Evolutionary conservation across 2,329 filamentous ascomycete genomes (phyloP), one percentile per base, ranked within the genome.

Genomic region (Fusarium hainanense): DNA sequence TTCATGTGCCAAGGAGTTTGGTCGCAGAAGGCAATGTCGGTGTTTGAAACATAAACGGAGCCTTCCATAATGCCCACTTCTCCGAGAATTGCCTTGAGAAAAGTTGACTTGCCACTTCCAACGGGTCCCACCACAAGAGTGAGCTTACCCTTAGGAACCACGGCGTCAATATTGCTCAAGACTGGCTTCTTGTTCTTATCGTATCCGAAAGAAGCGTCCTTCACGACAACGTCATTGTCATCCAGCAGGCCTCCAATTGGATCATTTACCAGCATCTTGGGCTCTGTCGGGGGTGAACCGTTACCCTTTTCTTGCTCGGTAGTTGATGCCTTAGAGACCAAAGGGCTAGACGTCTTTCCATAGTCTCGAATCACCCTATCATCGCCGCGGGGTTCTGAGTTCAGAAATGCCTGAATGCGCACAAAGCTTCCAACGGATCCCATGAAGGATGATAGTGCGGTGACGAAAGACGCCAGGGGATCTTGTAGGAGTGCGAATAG

Each of bases 41-140:
- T 37, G 20, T 51, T 46, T 1, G 43, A 28, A 13, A 63, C 23
- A 16, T 64, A 44, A 6, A 72, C 54, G 11, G 61, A 58, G 4
- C 66, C 67, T 1, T 30, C 40, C 32, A 64, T 61, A n/a, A 72
- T 23, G 4, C 37, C 2, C 13, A 72, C 40, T 55, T 79, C 77
- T 11, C 77, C 75, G 0, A 80, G 72, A 0, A 81, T 54, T 13
- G 74, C 63, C 32, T 78, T 75, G 32, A 80, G 65, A 3, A 80
- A 58, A 4, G 77, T 78, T 1, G 76, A 77, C 58, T 81, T 82
- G 12, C 80, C 80, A 25, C 72, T 78, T 0, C 79, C 80, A 0
- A 82, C 77, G 0, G 79, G 79, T 0, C 79, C 80, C 8, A 79
- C 63, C 4, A 81, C 25, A 6, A 78, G 66, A 27, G 67, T 58